Base-by-base conservation (phyloP, 2,329 filamentous ascomycete genomes). In the Colletotrichum acutatum region DNA sequence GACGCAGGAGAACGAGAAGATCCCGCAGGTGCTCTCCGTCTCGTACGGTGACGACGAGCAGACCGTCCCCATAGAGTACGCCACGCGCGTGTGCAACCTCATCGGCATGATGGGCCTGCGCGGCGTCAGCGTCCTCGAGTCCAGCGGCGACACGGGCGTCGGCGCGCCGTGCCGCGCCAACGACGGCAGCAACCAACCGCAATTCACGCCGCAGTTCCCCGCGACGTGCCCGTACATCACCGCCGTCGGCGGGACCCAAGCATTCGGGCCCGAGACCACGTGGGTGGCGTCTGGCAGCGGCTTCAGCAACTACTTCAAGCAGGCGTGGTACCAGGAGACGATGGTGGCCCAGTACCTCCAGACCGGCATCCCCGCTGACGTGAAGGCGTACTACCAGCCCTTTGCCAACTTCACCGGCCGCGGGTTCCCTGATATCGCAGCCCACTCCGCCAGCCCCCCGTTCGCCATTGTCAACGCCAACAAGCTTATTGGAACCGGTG, bases 1-100 rank as follows among this genome's bases (percentile, higher is more conserved):
- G 1, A 79, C 82, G 53, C 84, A 89, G 57, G 81, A 85, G 8
- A 85, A 89, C 61, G 78, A 83, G 2, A 79, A 87, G 22, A 82
- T 93, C 1, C 91, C 92, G 0, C 86, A 89, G 3, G 87, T 92
- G 22, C 86, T 94, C 64, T 87, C 86, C 42, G 90, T 89, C 12
- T 93, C 90, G 0, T 94, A 94, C 76, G 91, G 89, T n/a, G 91
- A 93, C 74, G 84, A 90, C 54, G 92, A 93, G 80, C 90, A 90
- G 79, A 89, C 86, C 2, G 85, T 93, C 0, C 91, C 91, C 0
- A 78, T 81, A 19, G 83, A 85, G 7, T 93, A 92, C 77, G 87
- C 90, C 5, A 83, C 84, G 57, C 83, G 86, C 16, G 88, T 89
- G 4, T 93, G 92, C 82, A 84, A 85, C 76, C 83, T 90, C 54